Base-by-base conservation (phyloP, 192 early-diverging fungal species). In the Podila epigama region DNA sequence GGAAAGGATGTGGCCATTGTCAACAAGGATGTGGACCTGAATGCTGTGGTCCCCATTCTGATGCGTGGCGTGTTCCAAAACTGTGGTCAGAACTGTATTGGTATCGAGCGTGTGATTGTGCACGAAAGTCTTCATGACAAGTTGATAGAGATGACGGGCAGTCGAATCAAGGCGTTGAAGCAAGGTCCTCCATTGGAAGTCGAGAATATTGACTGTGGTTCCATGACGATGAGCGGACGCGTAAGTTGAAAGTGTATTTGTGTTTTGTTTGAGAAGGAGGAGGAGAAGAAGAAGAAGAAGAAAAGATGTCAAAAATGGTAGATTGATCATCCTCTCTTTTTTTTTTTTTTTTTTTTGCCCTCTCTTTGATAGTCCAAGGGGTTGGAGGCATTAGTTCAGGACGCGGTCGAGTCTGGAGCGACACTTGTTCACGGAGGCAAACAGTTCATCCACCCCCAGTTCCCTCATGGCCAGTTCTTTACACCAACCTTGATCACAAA, bases 61-160 rank as follows among this genome's bases (percentile, higher is more conserved):
- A 91, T 96, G 91, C 91, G 95, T 68, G 89, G 92, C 31, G 91
- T 92, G 4, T 89, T 96, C 80, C 94, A 94, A 65, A 95, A 96
- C 73, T 87, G 89, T 56, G 94, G 94, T 13, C 94, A 96, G 68
- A 96, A 95, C 81, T 96, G 94, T 81, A 88, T 91, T 69, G 94
- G 94, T n/a, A 81, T 95, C 31, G 94, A 96, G 83, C 86, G 94
- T 51, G 89, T 96, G 20, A 80, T 96, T 53, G 82, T 93, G n/a
- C 91, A 92, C 40, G 82, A 84, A 34, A 68, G 61, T 28, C 73
- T 90, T 13, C 93, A 94, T 60, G 91, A 93, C 56, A 62, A 67
- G 31, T 81, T 94, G 63, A 88, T 96, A 2, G 84, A 67, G 20
- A 90, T 89, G 65, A 86, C 91, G 75, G 51, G 75, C 4, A 70